Evolutionary conservation across 2,329 filamentous ascomycete species (phyloP).

Genomic region (Botrytis galanthina): DNA sequence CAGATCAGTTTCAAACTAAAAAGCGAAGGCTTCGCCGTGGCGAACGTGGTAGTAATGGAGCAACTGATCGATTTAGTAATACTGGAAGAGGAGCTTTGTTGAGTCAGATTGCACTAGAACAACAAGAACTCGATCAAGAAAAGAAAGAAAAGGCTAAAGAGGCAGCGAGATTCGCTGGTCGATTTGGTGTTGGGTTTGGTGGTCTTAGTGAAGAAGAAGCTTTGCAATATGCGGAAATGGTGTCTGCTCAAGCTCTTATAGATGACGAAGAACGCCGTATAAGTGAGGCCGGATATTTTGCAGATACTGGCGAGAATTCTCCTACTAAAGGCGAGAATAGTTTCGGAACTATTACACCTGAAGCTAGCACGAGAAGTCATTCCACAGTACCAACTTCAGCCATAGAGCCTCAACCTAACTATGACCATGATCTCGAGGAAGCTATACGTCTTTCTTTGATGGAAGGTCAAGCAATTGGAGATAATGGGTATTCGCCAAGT

Average conservation of each 20-base stretch:
- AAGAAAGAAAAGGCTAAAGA: slow-evolving; percentile 66
- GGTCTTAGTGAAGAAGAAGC: slow-evolving; percentile 66
- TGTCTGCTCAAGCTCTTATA: slow-evolving; percentile 60
- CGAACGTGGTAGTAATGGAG: slow-evolving; percentile 58
- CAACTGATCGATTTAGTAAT: slow-evolving; percentile 56
- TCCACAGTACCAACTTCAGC: slow-evolving; percentile 29
- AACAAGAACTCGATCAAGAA: slow-evolving; percentile 74
- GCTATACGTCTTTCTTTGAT: slow-evolving; percentile 61
- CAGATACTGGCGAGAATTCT: slow-evolving; percentile 45
- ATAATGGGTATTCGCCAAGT: slow-evolving; percentile 44
- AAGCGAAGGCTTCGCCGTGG: slow-evolving; percentile 73
- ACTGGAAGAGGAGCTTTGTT: slow-evolving; percentile 68
- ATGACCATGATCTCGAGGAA: slow-evolving; percentile 61
- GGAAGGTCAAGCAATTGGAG: slow-evolving; percentile 50
- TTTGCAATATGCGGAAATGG: slow-evolving; percentile 62
- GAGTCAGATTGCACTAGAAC: slow-evolving; percentile 84
- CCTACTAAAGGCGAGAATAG: slow-evolving; percentile 39
- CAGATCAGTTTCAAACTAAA: slow-evolving; percentile 69
- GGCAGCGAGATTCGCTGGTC: slow-evolving; percentile 65
- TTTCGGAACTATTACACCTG: slow-evolving; percentile 51
- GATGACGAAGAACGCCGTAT: slow-evolving; percentile 56
- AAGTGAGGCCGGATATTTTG: slow-evolving; percentile 51
- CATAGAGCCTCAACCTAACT: slow-evolving; percentile 45
- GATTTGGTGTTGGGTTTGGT: slow-evolving; percentile 80
- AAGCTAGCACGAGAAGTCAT: slow-evolving; percentile 49